Evolutionary conservation across 768 basidiomycete genomes (phyloP).

Genomic region (Panaeolus papilionaceus): DNA sequence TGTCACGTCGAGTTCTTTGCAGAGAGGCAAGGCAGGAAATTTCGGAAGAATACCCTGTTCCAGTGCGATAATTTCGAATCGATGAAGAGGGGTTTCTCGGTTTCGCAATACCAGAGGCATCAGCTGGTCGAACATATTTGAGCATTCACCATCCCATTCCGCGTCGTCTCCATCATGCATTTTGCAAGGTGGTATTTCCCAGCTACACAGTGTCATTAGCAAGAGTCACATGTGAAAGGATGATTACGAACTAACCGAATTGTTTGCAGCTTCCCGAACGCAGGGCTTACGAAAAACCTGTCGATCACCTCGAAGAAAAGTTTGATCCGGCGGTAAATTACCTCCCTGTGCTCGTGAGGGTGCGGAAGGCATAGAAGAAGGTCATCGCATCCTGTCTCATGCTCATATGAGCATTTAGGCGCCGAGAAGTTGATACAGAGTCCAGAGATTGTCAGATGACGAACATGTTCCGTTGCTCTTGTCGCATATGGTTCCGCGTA

Average conservation of each 20-base stretch:
- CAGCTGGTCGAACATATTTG: neutral
- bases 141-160: neutral
- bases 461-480: neutral
- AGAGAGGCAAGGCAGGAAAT: neutral
- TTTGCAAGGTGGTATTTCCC: neutral
- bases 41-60: neutral
- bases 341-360: neutral
- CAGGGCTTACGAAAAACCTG: slow-evolving; percentile 3
- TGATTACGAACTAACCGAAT: neutral
- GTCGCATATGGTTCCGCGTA: neutral
- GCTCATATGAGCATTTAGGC: neutral
- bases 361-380: neutral
- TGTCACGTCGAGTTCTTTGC: neutral
- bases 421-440: neutral
- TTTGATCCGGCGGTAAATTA: neutral
- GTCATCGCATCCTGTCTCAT: slow-evolving; percentile 1
- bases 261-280: neutral
- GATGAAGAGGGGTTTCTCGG: neutral
- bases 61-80: neutral
- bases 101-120: neutral
- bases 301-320: slow-evolving; percentile 9
- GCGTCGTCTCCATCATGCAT: neutral
- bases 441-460: neutral
- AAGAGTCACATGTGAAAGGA: neutral
- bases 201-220: neutral